Percentiles rank a stretch among this genome's conserved stretches.
phyloP scores from a whole-genome alignment of 306 rosid species.

The Oemleria cerasiformis region DNA sequence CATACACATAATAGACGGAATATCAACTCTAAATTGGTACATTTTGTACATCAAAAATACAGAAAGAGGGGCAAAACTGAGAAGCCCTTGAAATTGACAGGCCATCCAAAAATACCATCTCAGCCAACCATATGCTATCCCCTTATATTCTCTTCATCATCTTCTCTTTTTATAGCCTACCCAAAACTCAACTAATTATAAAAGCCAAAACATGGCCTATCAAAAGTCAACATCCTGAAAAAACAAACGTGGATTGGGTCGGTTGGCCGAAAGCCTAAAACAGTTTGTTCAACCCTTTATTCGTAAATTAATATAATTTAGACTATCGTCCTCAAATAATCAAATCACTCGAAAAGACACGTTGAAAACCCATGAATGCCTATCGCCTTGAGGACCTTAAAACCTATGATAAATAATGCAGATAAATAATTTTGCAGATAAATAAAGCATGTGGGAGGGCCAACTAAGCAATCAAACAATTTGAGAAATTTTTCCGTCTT shows the following conservation, averaged over 20 bases:
- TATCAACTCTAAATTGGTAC: no score
- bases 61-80: not conserved
- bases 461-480: slow-evolving; percentile 14
- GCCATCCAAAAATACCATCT: slow-evolving; percentile 29
- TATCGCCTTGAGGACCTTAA: not conserved
- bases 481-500: not conserved
- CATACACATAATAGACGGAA: no score
- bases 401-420: not conserved
- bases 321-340: no score
- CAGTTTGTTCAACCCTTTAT: no score
- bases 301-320: no score
- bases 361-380: not conserved
- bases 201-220: not conserved
- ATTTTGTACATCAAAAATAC: no score
- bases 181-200: slow-evolving; percentile 3
- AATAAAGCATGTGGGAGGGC: not conserved
- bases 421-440: not conserved
- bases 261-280: no score
- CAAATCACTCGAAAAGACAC: no score
- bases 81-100: slow-evolving; percentile 31
- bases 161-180: not conserved
- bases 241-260: not conserved
- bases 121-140: slow-evolving; percentile 42
- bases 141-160: not conserved
- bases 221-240: not conserved